These are phyloP conservation scores for Crithidia thermophila DNA, from an alignment of 208 protist species.

Conservation along the genomic window DNA sequence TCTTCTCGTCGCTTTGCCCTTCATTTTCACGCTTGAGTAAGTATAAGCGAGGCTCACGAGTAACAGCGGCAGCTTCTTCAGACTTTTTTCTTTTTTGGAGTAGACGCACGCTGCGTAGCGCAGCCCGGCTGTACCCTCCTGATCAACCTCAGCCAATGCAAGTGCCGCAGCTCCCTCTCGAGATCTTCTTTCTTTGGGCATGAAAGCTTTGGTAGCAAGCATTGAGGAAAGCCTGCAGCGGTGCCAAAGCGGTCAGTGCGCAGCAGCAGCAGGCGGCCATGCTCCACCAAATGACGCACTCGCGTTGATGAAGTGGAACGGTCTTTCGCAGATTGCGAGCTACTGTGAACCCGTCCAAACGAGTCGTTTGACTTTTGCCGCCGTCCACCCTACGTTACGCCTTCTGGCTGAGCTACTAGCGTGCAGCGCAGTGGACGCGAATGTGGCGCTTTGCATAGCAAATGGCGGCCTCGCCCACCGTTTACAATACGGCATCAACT, in stretches of 20 bases:
- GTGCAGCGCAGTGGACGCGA: neutral
- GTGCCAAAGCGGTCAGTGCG: neutral
- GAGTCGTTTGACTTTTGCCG: neutral
- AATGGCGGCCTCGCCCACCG: neutral
- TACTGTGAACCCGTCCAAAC: neutral
- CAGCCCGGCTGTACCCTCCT: too few species aligned
- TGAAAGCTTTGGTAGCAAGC: too few species aligned
- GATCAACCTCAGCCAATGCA: too few species aligned
- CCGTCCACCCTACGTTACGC: neutral
- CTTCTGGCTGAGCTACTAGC: neutral
- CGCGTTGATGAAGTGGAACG: neutral
- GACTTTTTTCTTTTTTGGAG: too few species aligned
- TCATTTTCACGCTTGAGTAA: too few species aligned
- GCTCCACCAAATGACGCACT: neutral
- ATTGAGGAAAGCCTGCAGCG: neutral
- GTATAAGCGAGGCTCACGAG: too few species aligned
- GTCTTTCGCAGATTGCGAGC: slow-evolving; percentile 2
- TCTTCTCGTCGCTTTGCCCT: too few species aligned
- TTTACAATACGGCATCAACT: neutral
- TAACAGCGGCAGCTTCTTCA: too few species aligned
- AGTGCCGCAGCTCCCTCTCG: too few species aligned
- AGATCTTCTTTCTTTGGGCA: too few species aligned
- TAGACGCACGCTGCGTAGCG: too few species aligned
- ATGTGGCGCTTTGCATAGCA: neutral
- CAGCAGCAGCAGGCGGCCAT: neutral